A percentile compares a stretch with the other conserved stretches of the same genome.
phyloP scores from a whole-genome alignment of 345 rosid genomes.

The Syzygium oleosum region DNA sequence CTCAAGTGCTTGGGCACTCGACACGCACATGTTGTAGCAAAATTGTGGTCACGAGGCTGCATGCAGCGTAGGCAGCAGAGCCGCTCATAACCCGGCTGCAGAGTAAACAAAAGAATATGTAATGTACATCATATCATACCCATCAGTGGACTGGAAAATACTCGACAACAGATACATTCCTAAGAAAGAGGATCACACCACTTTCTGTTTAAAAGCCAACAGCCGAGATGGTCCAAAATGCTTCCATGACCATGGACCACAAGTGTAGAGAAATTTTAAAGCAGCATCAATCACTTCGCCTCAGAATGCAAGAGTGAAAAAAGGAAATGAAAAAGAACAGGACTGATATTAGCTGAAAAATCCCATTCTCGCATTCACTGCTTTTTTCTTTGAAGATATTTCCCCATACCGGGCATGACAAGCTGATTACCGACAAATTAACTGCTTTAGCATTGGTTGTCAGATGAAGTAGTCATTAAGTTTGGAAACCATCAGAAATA shows the following conservation, averaged over 20 bases:
- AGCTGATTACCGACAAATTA: background rate
- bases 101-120: background rate
- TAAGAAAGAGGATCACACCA: background rate
- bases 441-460: background rate
- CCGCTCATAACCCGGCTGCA: constrained; percentile 72
- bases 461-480: background rate
- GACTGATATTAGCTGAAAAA: background rate
- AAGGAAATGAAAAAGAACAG: background rate
- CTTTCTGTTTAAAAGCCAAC: background rate
- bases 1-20: constrained; percentile 65
- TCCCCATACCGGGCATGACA: background rate
- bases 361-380: background rate
- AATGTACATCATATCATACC: background rate
- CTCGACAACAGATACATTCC: background rate
- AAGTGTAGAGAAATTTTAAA: background rate
- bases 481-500: background rate
- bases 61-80: constrained; percentile 77
- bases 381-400: background rate
- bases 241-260: background rate
- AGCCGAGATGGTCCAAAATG: background rate
- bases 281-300: background rate
- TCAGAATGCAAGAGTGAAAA: background rate
- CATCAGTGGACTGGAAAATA: background rate
- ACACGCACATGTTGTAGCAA: constrained; percentile 63
- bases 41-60: constrained; percentile 61